phyloP scores from a whole-genome alignment of 257 asterid species.

The Nicotiana paniculata region DNA sequence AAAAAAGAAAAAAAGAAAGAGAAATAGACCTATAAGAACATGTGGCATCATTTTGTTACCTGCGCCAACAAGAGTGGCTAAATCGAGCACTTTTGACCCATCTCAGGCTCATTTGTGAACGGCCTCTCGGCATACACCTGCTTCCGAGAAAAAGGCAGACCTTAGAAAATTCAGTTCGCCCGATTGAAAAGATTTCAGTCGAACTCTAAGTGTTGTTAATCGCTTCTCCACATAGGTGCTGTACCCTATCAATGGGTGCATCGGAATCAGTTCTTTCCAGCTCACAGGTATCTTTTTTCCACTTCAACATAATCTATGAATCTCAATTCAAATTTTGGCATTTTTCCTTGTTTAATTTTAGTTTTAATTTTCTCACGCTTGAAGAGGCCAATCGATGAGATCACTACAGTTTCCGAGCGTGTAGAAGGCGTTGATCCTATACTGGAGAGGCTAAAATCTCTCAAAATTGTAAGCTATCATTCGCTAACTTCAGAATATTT shows the following conservation, averaged over 20 bases:
- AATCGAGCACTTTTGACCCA: neutral
- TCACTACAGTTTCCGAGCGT: conserved; percentile 84
- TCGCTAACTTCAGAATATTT: neutral
- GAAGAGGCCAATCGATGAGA: conserved; percentile 52
- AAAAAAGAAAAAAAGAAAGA: no score
- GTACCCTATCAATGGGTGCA: conserved; percentile 60
- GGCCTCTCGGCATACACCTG: neutral
- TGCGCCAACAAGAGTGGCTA: neutral
- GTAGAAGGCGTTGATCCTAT: conserved; percentile 61
- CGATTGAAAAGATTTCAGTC: neutral
- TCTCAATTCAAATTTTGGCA: neutral
- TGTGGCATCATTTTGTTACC: neutral
- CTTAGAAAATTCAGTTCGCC: neutral
- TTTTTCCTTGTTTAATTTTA: neutral
- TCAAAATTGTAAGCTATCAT: conserved; percentile 52
- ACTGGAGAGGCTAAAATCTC: conserved; percentile 70
- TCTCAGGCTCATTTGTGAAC: neutral
- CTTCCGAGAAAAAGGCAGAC: neutral
- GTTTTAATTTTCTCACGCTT: neutral
- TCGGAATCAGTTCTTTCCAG: conserved; percentile 68
- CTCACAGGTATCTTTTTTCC: conserved; percentile 37
- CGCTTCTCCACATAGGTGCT: neutral
- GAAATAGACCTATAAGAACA: neutral
- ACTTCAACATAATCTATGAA: neutral
- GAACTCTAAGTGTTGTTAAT: neutral